Evolutionary conservation across 2,329 filamentous ascomycete genomes (phyloP).

Genomic region (Juglanconis sp.): DNA sequence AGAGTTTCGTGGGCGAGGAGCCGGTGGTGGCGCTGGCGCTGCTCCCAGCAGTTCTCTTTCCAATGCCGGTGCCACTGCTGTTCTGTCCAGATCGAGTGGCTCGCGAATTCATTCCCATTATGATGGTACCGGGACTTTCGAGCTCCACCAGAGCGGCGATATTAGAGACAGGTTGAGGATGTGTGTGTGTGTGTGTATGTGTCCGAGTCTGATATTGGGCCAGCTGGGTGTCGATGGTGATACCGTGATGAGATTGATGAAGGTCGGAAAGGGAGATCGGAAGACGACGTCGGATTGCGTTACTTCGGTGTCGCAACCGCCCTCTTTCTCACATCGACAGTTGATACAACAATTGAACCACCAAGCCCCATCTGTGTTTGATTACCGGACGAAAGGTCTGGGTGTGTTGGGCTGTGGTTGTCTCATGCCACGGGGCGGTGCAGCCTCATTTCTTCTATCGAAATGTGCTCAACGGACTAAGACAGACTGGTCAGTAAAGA

Average conservation of each 20-base stretch:
- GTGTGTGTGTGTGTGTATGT: neutral
- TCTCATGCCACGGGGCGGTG: slow-evolving; percentile 13
- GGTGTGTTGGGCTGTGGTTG: neutral
- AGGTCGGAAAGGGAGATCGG: neutral
- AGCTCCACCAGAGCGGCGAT: slow-evolving; percentile 3
- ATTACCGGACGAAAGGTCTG: neutral
- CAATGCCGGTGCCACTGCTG: slow-evolving; percentile 29
- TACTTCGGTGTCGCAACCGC: neutral
- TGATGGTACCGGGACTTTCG: slow-evolving; percentile 12
- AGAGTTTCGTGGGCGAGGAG: neutral
- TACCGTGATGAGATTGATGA: slow-evolving; percentile 3
- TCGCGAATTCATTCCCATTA: slow-evolving; percentile 33
- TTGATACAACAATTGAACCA: neutral
- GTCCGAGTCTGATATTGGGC: neutral
- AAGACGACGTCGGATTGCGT: neutral
- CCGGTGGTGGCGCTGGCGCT: slow-evolving; percentile 9
- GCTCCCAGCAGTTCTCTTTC: slow-evolving; percentile 25
- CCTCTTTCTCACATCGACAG: neutral
- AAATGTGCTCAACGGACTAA: slow-evolving; percentile 8
- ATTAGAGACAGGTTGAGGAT: neutral
- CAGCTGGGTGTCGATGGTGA: neutral
- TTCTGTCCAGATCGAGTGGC: slow-evolving; percentile 28
- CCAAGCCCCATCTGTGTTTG: neutral
- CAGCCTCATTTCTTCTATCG: slow-evolving; percentile 11
- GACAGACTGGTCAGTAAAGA: neutral